Evolutionary conservation across 2,329 filamentous ascomycete genomes (phyloP).

Genomic region (Fusarium sp.): DNA sequence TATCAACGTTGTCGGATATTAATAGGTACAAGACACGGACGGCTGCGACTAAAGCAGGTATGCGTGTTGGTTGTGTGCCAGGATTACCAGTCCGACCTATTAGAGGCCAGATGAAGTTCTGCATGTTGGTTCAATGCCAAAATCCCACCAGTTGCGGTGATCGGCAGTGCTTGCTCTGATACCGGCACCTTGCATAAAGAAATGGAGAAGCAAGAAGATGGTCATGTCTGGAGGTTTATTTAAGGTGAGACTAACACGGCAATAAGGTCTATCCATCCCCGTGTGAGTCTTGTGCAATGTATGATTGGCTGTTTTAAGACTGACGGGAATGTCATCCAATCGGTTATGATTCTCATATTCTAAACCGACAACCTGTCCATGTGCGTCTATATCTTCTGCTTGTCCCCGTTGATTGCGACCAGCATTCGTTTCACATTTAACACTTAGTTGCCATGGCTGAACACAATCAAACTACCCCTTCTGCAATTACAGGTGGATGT

Average conservation of each 20-base stretch:
- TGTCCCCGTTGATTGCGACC: background rate
- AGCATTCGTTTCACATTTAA: no score
- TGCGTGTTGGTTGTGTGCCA: no score
- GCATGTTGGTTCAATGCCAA: background rate
- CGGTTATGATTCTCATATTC: background rate
- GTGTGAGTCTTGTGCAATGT: background rate
- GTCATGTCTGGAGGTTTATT: no score
- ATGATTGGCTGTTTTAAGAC: background rate
- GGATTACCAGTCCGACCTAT: no score
- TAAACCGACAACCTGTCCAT: background rate
- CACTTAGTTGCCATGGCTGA: background rate
- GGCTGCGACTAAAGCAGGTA: no score
- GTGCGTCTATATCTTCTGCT: background rate
- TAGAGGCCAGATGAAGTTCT: background rate
- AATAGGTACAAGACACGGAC: no score
- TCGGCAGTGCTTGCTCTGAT: no score
- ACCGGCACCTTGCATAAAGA: no score
- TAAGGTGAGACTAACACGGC: background rate
- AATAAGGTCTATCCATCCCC: background rate
- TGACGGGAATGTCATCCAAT: background rate
- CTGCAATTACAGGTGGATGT: constrained; percentile 17
- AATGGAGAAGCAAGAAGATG: no score
- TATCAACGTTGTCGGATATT: no score
- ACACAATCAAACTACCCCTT: background rate
- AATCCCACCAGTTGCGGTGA: no score